phyloP scores from a whole-genome alignment of 208 protist genomes.

The Trypanosoma scelopori region DNA sequence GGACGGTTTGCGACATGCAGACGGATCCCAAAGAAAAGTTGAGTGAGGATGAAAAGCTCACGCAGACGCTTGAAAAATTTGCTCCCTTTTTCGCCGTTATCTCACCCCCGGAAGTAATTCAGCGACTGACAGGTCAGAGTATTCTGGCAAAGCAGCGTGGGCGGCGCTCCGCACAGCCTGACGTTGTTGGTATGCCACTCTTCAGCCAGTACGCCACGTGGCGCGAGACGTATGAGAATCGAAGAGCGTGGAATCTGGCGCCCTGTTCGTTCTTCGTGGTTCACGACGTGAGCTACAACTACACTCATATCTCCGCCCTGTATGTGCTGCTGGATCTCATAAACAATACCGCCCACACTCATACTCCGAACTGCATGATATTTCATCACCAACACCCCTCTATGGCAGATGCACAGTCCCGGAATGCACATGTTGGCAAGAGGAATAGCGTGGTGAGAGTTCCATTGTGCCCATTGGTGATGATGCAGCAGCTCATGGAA shows the following conservation, averaged over 20 bases:
- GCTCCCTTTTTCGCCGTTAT: constrained; percentile 84
- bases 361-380: constrained; percentile 43
- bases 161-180: constrained; percentile 23
- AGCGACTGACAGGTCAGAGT: constrained; percentile 41
- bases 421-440: not conserved
- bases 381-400: constrained; percentile 31
- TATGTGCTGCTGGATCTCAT: constrained; percentile 70
- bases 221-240: constrained; percentile 80
- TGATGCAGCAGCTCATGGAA: constrained; percentile 75
- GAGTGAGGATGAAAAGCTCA: constrained; percentile 27
- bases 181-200: constrained; percentile 69
- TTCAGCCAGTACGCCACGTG: constrained; percentile 87
- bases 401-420: constrained; percentile 16
- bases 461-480: constrained; percentile 57
- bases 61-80: constrained; percentile 73
- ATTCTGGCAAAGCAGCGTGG: constrained; percentile 36
- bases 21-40: not conserved
- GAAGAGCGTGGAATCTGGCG: constrained; percentile 55
- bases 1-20: not conserved
- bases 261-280: constrained; percentile 86
- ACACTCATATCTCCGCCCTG: constrained; percentile 73
- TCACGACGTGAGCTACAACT: constrained; percentile 82
- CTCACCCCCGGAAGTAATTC: constrained; percentile 40
- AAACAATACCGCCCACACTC: constrained; percentile 43
- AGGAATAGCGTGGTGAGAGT: constrained; percentile 30